A percentile compares a stretch with the other conserved stretches of the same genome.
Conservation (phyloP, 2,329 filamentous ascomycete species). For the Colletotrichum costaricense region DNA sequence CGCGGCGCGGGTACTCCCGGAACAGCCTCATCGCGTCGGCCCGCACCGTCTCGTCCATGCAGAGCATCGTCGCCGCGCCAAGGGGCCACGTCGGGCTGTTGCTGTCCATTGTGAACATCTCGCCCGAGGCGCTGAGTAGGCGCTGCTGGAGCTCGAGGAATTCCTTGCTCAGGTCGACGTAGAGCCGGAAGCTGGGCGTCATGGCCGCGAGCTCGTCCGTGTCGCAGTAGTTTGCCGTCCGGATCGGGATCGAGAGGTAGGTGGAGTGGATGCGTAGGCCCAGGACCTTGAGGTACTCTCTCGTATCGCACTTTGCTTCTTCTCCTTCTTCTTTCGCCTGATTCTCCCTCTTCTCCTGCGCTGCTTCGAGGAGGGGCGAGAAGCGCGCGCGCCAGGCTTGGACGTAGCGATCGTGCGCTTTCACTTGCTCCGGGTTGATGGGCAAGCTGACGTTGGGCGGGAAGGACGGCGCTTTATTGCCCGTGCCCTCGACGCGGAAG, state of each 20-base stretch:
- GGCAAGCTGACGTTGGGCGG: conserved; percentile 7
- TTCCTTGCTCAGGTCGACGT: conserved; percentile 9
- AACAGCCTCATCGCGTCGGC: conserved; percentile 55
- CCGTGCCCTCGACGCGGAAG: conserved; percentile 22
- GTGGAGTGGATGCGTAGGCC: conserved; percentile 18
- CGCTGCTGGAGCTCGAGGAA: conserved; percentile 6
- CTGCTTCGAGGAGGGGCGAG: conserved; percentile 38
- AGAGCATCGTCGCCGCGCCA: conserved; percentile 53
- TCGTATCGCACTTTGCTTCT: background rate
- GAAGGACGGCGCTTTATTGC: conserved; percentile 1
- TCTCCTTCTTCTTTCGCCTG: background rate
- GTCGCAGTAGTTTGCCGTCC: conserved; percentile 44
- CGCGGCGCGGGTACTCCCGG: conserved; percentile 53
- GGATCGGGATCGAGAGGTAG: conserved; percentile 42
- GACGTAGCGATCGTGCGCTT: conserved; percentile 33
- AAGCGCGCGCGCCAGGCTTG: conserved; percentile 19
- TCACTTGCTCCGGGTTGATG: conserved; percentile 18
- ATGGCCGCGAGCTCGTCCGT: conserved; percentile 48
- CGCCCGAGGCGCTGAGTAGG: background rate
- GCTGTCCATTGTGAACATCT: conserved; percentile 28
- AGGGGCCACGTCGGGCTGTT: conserved; percentile 51
- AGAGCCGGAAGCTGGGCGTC: conserved; percentile 51
- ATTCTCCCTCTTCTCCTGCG: background rate
- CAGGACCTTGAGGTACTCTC: conserved; percentile 13
- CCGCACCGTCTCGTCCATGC: conserved; percentile 49